These are phyloP conservation scores for Pleurotus giganteus DNA, from an alignment of 768 basidiomycete genomes.

Conservation along the genomic window DNA sequence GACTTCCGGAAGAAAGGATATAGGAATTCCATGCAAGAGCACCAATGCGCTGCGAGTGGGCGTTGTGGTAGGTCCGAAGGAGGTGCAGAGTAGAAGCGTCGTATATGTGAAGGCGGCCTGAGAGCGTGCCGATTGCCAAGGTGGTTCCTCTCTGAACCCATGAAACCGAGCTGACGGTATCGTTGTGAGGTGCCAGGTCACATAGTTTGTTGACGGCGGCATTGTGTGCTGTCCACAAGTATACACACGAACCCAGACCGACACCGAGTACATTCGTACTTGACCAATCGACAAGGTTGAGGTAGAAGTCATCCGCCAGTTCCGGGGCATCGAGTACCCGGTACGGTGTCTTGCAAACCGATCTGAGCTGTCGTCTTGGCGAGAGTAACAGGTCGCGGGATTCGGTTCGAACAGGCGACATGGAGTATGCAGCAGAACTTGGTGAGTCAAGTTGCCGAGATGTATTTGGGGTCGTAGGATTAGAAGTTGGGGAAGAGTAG, in stretches of 20 bases:
- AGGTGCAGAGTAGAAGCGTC: constrained; percentile 77
- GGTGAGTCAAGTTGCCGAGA: constrained; percentile 71
- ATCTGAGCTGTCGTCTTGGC: constrained; percentile 77
- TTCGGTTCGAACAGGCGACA: constrained; percentile 84
- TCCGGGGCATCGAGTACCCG: constrained; percentile 97
- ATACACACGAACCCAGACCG: constrained; percentile 88
- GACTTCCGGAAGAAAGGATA: constrained; percentile 85
- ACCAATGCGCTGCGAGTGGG: constrained; percentile 88
- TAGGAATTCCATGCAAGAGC: constrained; percentile 92
- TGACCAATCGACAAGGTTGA: constrained; percentile 97
- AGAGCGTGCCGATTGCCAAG: constrained; percentile 90
- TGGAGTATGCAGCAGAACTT: constrained; percentile 84
- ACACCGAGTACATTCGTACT: constrained; percentile 94
- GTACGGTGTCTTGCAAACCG: constrained; percentile 92
- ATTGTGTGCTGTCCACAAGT: constrained; percentile 96
- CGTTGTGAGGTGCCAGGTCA: constrained; percentile 65
- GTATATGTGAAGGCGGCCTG: constrained; percentile 88
- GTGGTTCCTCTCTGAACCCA: constrained; percentile 95
- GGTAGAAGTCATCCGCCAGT: constrained; percentile 96
- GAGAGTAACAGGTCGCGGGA: constrained; percentile 81
- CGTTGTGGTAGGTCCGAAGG: constrained; percentile 79
- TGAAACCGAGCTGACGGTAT: constrained; percentile 82
- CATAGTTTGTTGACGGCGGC: constrained; percentile 90
- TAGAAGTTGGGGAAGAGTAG: constrained; percentile 63
- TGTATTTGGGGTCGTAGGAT: constrained; percentile 51